These are phyloP conservation scores for Murraya koenigii DNA, from an alignment of 345 rosid species.

Conservation along the genomic window DNA sequence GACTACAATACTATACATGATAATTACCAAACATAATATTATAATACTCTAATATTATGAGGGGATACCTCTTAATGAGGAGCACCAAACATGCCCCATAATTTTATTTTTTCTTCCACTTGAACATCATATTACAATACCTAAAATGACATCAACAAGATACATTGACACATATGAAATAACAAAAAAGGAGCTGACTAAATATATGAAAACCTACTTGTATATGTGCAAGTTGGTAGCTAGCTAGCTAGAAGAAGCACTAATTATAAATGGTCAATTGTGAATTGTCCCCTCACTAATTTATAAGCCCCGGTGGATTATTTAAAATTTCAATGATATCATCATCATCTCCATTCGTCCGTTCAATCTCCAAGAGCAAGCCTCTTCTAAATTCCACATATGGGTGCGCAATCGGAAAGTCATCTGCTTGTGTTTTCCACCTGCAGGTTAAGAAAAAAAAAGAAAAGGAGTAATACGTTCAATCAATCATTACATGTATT, in stretches of 20 bases:
- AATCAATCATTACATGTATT: neutral
- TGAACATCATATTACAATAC: neutral
- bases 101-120: no score
- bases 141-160: neutral
- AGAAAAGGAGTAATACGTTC: neutral
- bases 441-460: conserved; percentile 26
- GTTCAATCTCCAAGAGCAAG: conserved; percentile 61
- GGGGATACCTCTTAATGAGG: no score
- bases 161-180: no score
- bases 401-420: conserved; percentile 73
- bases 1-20: no score
- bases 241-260: neutral
- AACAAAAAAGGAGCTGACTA: neutral
- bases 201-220: no score
- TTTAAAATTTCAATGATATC: neutral
- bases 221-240: neutral
- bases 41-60: no score
- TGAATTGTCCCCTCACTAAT: neutral
- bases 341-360: conserved; percentile 11
- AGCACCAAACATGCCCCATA: no score
- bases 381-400: conserved; percentile 72
- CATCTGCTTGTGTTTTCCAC: conserved; percentile 68
- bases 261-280: neutral
- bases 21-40: no score
- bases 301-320: neutral